These are phyloP conservation scores for Wickerhamomyces subpelliculosus DNA, from an alignment of 805 yeast genomes.

Conservation along the genomic window DNA sequence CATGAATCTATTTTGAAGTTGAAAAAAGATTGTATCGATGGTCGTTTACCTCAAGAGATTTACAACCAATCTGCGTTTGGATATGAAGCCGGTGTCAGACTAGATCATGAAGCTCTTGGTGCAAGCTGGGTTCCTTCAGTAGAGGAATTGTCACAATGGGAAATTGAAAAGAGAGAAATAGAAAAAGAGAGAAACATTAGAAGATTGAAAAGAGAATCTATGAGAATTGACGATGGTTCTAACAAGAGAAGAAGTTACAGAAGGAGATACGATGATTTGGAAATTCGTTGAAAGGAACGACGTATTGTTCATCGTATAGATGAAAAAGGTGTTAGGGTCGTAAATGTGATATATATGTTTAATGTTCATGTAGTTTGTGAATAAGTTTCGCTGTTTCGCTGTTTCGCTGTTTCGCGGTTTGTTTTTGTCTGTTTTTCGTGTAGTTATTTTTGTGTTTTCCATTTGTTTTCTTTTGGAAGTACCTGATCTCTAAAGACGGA, in stretches of 20 bases:
- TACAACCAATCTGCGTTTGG: slow-evolving; percentile 56
- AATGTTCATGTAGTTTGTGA: too few species aligned
- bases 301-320: too few species aligned
- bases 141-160: slow-evolving; percentile 83
- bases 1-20: slow-evolving; percentile 73
- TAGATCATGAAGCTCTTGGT: slow-evolving; percentile 71
- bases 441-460: too few species aligned
- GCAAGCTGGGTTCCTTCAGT: slow-evolving; percentile 83
- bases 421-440: too few species aligned
- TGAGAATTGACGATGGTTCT: slow-evolving; percentile 55
- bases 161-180: slow-evolving; percentile 89
- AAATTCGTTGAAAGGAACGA: slow-evolving; percentile 8
- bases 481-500: too few species aligned
- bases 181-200: slow-evolving; percentile 90
- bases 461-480: too few species aligned
- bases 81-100: slow-evolving; percentile 59
- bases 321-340: too few species aligned
- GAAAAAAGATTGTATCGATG: slow-evolving; percentile 78
- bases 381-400: too few species aligned
- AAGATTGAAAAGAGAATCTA: slow-evolving; percentile 86
- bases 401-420: too few species aligned
- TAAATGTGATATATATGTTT: too few species aligned
- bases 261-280: slow-evolving; percentile 47
- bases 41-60: slow-evolving; percentile 43
- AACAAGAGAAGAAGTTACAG: slow-evolving; percentile 32